Evolutionary conservation across 2,329 filamentous ascomycete species (phyloP).

Genomic region (Anthostomella pinea): DNA sequence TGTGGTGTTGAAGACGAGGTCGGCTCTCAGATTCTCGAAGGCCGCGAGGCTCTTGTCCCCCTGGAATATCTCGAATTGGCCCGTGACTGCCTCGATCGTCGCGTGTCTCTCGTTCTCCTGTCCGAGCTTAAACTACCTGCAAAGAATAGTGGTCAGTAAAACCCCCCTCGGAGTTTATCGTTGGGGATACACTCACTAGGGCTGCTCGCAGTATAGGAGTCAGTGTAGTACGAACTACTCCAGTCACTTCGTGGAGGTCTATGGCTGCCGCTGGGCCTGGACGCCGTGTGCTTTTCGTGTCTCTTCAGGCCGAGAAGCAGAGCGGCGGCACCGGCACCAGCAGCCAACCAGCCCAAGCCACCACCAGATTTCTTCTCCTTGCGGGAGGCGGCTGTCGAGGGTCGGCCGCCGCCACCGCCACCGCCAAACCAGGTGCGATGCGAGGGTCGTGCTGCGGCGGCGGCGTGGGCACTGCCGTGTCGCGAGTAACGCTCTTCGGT

Average conservation of each 20-base stretch:
- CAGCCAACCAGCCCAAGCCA: conserved; percentile 51
- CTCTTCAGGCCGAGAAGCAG: conserved; percentile 53
- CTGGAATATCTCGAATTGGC: conserved; percentile 29
- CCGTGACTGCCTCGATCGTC: conserved; percentile 27
- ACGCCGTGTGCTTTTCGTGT: conserved; percentile 43
- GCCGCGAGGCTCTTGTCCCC: conserved; percentile 21
- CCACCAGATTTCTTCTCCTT: conserved; percentile 49
- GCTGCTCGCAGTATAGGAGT: conserved; percentile 50
- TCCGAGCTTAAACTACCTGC: conserved; percentile 47
- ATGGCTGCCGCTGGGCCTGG: conserved; percentile 31
- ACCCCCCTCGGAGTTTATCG: conserved; percentile 22
- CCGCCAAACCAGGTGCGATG: conserved; percentile 59
- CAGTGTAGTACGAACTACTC: conserved; percentile 52
- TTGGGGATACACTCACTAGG: conserved; percentile 47
- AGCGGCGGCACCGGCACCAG: conserved; percentile 50
- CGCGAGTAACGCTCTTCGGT: conserved; percentile 61
- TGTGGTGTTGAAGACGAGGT: conserved; percentile 1
- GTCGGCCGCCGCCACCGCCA: conserved; percentile 44
- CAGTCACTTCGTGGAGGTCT: conserved; percentile 41
- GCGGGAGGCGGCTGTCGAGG: conserved; percentile 32
- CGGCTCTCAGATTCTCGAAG: conserved; percentile 25
- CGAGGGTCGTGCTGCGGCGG: conserved; percentile 42
- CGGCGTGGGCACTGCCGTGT: conserved; percentile 42
- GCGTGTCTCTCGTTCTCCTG: conserved; percentile 37
- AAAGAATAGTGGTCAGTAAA: conserved; percentile 25